Evolutionary conservation across 148 eudicot species (phyloP).

Genomic region (Pouteria glomerata): DNA sequence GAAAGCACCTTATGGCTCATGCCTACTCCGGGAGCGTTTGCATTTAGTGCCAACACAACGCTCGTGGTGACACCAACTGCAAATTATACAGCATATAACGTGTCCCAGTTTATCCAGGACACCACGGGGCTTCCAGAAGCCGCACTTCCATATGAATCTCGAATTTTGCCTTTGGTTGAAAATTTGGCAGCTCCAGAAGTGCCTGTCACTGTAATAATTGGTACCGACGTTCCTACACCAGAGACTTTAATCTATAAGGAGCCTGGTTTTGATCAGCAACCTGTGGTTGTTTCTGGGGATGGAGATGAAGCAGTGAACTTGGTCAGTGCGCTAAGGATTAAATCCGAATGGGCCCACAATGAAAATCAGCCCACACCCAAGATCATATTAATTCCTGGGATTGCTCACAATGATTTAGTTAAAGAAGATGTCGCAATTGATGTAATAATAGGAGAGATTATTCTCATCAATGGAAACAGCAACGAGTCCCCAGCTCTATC

Average conservation of each 20-base stretch:
- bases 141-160: slow-evolving; percentile 38
- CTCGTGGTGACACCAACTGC: slow-evolving; percentile 47
- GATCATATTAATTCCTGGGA: too few species aligned
- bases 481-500: too few species aligned
- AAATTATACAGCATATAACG: slow-evolving; percentile 45
- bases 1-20: slow-evolving; percentile 86
- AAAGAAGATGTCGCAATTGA: too few species aligned
- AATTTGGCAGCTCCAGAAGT: slow-evolving; percentile 41
- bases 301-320: slow-evolving; percentile 95
- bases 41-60: slow-evolving; percentile 31
- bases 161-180: slow-evolving; percentile 57
- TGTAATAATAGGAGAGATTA: too few species aligned
- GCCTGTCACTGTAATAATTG: slow-evolving; percentile 65
- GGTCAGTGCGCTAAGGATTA: slow-evolving; percentile 56
- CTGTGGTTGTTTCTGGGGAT: slow-evolving; percentile 63
- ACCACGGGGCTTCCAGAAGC: slow-evolving; percentile 66
- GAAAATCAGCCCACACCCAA: too few species aligned
- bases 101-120: slow-evolving; percentile 40
- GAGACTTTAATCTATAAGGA: slow-evolving; percentile 62
- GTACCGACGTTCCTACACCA: slow-evolving; percentile 49
- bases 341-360: slow-evolving; percentile 37
- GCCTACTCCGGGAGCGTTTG: slow-evolving; percentile 58
- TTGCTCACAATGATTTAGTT: too few species aligned
- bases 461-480: too few species aligned
- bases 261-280: slow-evolving; percentile 62